These are phyloP conservation scores for Anacardium occidentale DNA, from an alignment of 345 rosid genomes.

Conservation along the genomic window DNA sequence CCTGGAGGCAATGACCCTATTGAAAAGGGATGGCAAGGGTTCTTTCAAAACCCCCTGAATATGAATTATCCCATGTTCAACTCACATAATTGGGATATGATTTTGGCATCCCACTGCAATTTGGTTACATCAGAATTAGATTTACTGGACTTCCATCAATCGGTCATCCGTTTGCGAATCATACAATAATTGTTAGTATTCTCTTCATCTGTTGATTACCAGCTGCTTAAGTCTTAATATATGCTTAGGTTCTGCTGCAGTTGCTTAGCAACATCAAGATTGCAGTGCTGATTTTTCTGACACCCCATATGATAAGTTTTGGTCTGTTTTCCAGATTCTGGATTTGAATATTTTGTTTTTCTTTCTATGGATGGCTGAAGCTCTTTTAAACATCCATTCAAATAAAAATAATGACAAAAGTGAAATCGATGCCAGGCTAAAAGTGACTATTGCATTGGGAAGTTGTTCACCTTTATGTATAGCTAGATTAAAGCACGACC, in stretches of 20 bases:
- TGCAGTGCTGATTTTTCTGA: too few species aligned
- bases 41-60: slow-evolving; percentile 2
- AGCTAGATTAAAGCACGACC: slow-evolving; percentile 12
- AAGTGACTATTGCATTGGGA: slow-evolving; percentile 12
- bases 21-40: slow-evolving; percentile 15
- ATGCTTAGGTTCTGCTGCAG: too few species aligned
- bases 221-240: not conserved
- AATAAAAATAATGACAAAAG: not conserved
- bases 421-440: slow-evolving; percentile 1
- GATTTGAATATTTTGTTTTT: not conserved
- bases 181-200: not conserved
- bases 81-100: not conserved
- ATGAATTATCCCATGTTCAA: not conserved
- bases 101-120: not conserved
- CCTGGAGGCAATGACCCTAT: not conserved
- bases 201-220: not conserved
- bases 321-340: not conserved
- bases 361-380: not conserved
- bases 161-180: not conserved
- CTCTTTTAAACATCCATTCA: not conserved
- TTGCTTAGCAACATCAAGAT: too few species aligned
- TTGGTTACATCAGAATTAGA: not conserved
- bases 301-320: too few species aligned
- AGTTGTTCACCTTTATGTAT: too few species aligned
- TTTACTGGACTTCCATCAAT: not conserved